phyloP scores from a whole-genome alignment of 129 eudicot genomes.

The carrot (Daucus carota) region DNA sequence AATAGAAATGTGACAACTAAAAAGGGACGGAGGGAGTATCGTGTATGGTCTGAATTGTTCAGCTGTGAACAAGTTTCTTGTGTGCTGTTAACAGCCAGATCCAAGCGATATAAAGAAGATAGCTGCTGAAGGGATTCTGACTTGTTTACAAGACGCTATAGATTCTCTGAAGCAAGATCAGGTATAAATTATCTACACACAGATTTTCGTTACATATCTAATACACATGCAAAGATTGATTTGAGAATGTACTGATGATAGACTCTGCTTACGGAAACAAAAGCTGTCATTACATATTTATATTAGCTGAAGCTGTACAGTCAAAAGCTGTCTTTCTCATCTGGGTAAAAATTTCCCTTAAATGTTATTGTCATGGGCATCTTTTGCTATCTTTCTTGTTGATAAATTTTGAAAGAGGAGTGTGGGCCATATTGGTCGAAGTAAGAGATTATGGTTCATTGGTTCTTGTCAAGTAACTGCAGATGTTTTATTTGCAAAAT shows the following conservation, averaged over 20 bases:
- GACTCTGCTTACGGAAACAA: neutral
- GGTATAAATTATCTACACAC: slow-evolving; percentile 24
- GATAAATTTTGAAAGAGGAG: neutral
- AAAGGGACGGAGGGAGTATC: too few relatives aligned
- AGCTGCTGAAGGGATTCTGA: slow-evolving; percentile 83
- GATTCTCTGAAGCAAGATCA: slow-evolving; percentile 58
- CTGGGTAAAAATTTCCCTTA: neutral
- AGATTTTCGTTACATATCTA: neutral
- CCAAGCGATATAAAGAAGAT: slow-evolving; percentile 56
- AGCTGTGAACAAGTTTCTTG: neutral
- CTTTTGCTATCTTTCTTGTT: neutral
- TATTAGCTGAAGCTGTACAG: neutral
- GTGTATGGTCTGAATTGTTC: neutral
- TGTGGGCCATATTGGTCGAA: neutral
- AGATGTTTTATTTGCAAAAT: neutral
- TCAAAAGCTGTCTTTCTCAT: neutral
- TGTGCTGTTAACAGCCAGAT: slow-evolving; percentile 48
- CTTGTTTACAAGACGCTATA: slow-evolving; percentile 79
- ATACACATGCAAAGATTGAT: neutral
- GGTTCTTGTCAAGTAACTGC: neutral
- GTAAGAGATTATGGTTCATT: neutral
- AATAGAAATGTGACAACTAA: too few relatives aligned
- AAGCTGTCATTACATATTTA: neutral
- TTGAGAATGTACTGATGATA: neutral
- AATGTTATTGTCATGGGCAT: neutral